Evolutionary conservation across 805 yeast species (phyloP).

Genomic region (Saccharomycopsis capsularis): DNA sequence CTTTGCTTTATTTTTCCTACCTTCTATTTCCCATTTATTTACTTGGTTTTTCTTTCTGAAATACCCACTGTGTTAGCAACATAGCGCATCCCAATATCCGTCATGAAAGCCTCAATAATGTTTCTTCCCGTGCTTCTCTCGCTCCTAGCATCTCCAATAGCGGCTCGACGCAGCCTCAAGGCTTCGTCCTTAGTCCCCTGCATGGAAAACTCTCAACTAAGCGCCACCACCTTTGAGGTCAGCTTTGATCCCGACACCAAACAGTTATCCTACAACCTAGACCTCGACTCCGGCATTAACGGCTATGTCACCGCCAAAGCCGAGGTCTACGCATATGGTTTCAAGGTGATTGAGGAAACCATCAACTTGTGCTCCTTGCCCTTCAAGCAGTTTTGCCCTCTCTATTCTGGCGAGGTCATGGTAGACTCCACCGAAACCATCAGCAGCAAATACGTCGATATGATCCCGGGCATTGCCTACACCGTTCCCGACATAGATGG

Average conservation of each 20-base stretch:
- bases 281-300: constrained; percentile 59
- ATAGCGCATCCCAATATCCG: too few relatives aligned
- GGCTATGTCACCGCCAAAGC: constrained; percentile 64
- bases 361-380: constrained; percentile 56
- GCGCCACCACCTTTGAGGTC: constrained; percentile 71
- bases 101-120: too few relatives aligned
- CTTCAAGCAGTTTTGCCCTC: constrained; percentile 88
- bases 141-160: neutral
- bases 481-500: constrained; percentile 86
- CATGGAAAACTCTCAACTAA: constrained; percentile 65
- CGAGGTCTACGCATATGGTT: constrained; percentile 81
- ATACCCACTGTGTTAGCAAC: too few relatives aligned
- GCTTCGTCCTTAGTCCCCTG: constrained; percentile 85
- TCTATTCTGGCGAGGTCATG: constrained; percentile 74
- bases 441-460: constrained; percentile 38
- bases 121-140: too few relatives aligned
- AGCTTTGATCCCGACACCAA: constrained; percentile 65
- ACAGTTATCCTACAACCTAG: constrained; percentile 61
- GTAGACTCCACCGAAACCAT: constrained; percentile 64
- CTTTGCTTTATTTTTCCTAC: too few relatives aligned
- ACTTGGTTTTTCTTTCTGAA: too few relatives aligned
- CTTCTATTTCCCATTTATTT: too few relatives aligned
- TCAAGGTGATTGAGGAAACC: constrained; percentile 49
- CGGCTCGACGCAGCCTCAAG: constrained; percentile 32
- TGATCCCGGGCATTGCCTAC: constrained; percentile 80